Evolutionary conservation across 768 basidiomycete species (phyloP), one percentile per base, ranked within the genome.

Genomic region (Amanita polypyramis): DNA sequence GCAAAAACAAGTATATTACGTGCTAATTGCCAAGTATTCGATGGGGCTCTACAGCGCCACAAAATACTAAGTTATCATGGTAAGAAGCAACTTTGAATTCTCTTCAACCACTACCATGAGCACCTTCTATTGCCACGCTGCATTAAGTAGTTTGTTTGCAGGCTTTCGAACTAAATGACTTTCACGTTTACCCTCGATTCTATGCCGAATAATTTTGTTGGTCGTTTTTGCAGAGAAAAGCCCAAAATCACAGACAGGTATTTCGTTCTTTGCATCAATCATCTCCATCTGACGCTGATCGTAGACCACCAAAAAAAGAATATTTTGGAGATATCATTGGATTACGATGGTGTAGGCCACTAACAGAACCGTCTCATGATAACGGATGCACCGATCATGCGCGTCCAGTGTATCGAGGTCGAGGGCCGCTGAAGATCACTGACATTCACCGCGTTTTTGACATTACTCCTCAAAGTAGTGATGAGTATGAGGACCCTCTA

Each of bases 381-480:
- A 4, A 6, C 10, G 34, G 23, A 19, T 29, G 43, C 30, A 15
- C 27, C 10, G 6, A 32, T 9, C 44, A 36, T 21, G 9, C 15
- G n/a, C 20, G 21, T n/a, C 44, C 44, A 34, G 14, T 15, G n/a
- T 35, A 35, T n/a, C 14, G 21, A 10, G 34, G 44, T 45, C 34
- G 21, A n/a, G 9, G 21, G 23, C 44, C 44, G 5, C 34, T 45
- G 32, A 34, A 36, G 23, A 15, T 45, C 17, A 30, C 46, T 14
- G 46, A 37, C 37, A 39, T 37, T 30, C 35, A 39, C 27, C 25
- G 46, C 12, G 46, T 39, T 36, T 2, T 47, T 21, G 46, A 47
- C 17, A 39, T 47, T 36, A 30, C 25, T 29, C 27, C 37, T n/a
- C 44, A 45, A 37, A 23, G 3, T 7, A 9, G 12, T 7, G 37